Base-by-base conservation (phyloP, 345 rosid species). In the Melastoma malabathricum region DNA sequence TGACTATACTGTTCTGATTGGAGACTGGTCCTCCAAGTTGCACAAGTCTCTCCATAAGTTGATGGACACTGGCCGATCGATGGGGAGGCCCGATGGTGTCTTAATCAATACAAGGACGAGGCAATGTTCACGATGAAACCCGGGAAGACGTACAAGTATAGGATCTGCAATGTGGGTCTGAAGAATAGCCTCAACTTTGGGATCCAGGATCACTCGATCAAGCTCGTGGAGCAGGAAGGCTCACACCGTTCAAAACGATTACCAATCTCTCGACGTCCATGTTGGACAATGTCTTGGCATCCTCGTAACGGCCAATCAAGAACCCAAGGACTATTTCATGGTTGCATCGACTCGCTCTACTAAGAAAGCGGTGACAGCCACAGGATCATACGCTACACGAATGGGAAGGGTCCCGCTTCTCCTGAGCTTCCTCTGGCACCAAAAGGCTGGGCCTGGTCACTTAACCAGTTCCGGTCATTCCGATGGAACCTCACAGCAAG, bases 151-250 rank as follows among this genome's bases (percentile, higher is more conserved):
- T 59, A 59, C 62, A 59, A 52, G 49, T 59, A 59, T 44, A 44
- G 63, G 63, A 44, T 59, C 43, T 59, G 63, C 63, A 51, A 59
- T 13, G 41, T 52, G n/a, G 57, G 63, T 16, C 13, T 59, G 31
- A 59, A 59, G 55, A 51, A 51, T 31, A 44, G 57, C 10, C 63
- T 59, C 46, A 59, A 59, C 45, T 51, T 59, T 49, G 29, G 63
- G 57, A 51, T 59, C n/a, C 63, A 59, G 43, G 57, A 27, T 43
- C 63, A 59, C 57, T 17, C 63, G 0, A 15, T 76, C 56, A 43
- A 56, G 50, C 39, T 75, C 43, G 75, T 69, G 15, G 70, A 66
- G 74, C 61, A 66, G n/a, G 81, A 72, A 56, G 81, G 73, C 5
- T 76, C 77, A 75, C 61, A 56, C 69, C 1, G 46, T 56, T 9